Evolutionary conservation across 129 eudicot genomes (phyloP).

Genomic region (Kitagawia praeruptora): DNA sequence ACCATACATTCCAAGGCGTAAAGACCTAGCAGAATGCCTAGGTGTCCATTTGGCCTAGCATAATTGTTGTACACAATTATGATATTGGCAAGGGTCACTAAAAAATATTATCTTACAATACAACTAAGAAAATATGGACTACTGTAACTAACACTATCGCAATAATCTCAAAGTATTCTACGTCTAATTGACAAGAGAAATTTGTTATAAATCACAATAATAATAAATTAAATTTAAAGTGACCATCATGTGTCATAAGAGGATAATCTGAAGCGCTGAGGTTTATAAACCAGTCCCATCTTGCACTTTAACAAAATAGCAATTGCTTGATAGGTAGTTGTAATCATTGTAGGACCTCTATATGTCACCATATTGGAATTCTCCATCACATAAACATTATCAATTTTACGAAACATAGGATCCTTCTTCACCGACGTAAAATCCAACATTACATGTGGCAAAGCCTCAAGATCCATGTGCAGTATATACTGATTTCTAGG

Average conservation of each 20-base stretch:
- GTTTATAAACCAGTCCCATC: constrained; percentile 94
- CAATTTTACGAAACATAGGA: constrained; percentile 62
- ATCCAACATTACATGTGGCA: constrained; percentile 75
- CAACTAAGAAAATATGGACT: neutral
- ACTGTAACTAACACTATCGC: neutral
- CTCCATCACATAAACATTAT: constrained; percentile 90
- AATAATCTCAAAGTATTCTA: neutral
- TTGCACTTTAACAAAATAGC: constrained; percentile 69
- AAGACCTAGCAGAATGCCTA: neutral
- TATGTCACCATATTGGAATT: constrained; percentile 96
- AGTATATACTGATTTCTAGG: constrained; percentile 93
- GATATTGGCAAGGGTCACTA: neutral
- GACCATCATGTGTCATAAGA: constrained; percentile 94
- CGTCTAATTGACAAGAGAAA: neutral
- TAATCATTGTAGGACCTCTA: constrained; percentile 97
- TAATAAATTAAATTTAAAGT: constrained; percentile 22
- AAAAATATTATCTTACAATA: neutral
- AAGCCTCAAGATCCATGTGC: constrained; percentile 98
- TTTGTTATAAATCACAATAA: neutral
- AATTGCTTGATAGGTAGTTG: constrained; percentile 88
- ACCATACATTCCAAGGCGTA: neutral
- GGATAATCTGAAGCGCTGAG: constrained; percentile 99
- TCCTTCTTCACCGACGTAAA: constrained; percentile 83
- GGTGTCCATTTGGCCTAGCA: neutral
- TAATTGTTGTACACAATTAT: neutral